Base-by-base conservation (phyloP, 176 grass and related monocot species). In the Carex scoparia region DNA sequence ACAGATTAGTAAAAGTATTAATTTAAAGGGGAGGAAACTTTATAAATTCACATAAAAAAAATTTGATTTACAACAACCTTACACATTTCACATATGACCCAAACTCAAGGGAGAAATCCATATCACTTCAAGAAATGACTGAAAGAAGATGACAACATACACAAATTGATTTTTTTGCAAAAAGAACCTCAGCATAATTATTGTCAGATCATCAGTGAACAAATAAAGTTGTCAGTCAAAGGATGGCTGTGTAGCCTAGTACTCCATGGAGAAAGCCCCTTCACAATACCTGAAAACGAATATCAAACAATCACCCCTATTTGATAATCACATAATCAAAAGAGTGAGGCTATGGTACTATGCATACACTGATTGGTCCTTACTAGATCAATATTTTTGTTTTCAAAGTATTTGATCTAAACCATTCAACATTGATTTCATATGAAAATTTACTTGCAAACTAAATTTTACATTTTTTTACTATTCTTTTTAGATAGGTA, bases 211-310 rank as follows among this genome's bases (percentile, higher is more conserved):
- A 0, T 57, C 74, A 57, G 53, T 28, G 5, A 79, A 55, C 5
- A 76, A 76, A 13, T 54, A 54, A 35, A 58, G 74, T 58, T 58
- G 74, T 79, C 74, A 58, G 74, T 57, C 27, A 57, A 3, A 3
- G 14, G 53, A 58, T 58, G 74, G 74, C 10, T 15, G 7, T 30
- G 23, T 53, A 81, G 18, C 14, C 40, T 85, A 37, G 77, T 86
- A 97, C 46, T 91, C 94, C 72, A 91, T 79, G 48, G 92, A 97
- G 70, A 97, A 97, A 68, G 86, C 90, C 76, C 94, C 92, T 44
- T 97, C 90, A 31, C 92, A 97, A 84, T 97, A 97, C 90, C 92
- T 97, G 90, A 84, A 77, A 69, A 44, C 9, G 40, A 87, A 66
- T 7, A 79, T 62, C 69, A 80, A 35, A 35, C 2, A 31, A 74